Evolutionary conservation across 2,329 filamentous ascomycete species (phyloP).

Genomic region (Fusarium nanum): DNA sequence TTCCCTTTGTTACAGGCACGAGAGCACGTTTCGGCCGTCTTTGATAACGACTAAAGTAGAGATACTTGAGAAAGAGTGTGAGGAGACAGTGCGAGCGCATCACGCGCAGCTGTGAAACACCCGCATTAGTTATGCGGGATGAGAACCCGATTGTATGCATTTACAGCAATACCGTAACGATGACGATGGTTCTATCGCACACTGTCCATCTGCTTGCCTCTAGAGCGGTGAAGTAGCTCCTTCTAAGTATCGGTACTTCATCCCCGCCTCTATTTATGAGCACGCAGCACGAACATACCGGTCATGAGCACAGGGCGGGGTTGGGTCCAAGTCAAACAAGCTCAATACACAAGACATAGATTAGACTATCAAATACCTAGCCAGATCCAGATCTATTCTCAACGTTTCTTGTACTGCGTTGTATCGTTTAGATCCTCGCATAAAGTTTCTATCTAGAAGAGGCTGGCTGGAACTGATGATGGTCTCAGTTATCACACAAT

Average conservation of each 20-base stretch:
- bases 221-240: conserved; percentile 28
- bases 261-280: conserved; percentile 35
- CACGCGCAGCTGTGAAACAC: conserved; percentile 11
- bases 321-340: conserved; percentile 35
- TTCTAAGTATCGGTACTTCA: conserved; percentile 30
- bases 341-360: neutral
- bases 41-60: conserved; percentile 40
- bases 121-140: neutral
- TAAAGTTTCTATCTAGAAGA: neutral
- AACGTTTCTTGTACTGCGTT: neutral
- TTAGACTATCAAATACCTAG: neutral
- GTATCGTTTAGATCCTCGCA: neutral
- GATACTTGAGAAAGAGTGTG: conserved; percentile 25
- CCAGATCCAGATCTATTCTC: neutral
- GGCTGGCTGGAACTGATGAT: conserved; percentile 6
- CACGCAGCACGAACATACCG: conserved; percentile 34
- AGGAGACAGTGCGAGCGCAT: conserved; percentile 40
- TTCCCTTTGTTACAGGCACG: conserved; percentile 44
- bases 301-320: conserved; percentile 46
- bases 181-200: conserved; percentile 36
- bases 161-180: conserved; percentile 23
- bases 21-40: conserved; percentile 36
- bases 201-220: conserved; percentile 32
- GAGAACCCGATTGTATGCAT: neutral
- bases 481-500: neutral